Conservation (phyloP, 176 grass and related monocot species). For the Phragmites australis region DNA sequence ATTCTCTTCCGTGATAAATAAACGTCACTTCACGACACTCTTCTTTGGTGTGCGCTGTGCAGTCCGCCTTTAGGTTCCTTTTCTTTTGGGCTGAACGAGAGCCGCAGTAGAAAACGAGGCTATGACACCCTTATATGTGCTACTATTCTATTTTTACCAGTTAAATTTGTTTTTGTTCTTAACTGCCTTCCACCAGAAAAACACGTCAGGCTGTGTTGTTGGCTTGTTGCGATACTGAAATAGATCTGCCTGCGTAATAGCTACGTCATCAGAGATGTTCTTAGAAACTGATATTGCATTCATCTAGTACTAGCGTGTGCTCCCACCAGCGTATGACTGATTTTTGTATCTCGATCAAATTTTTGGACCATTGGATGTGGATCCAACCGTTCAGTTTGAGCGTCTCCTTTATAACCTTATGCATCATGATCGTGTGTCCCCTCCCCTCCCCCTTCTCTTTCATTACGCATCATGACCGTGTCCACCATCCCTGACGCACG, state of each 20-base stretch:
- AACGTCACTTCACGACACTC: neutral
- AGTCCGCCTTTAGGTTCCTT: neutral
- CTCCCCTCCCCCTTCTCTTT: no score
- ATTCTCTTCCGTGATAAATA: conserved; percentile 26
- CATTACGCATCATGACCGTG: no score
- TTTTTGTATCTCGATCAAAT: no score
- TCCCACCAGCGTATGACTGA: no score
- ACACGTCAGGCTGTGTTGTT: no score
- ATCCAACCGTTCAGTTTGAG: no score
- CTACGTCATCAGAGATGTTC: no score
- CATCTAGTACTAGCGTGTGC: no score
- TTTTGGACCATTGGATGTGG: no score
- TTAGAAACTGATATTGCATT: neutral
- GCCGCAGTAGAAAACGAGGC: neutral
- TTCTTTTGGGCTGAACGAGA: neutral
- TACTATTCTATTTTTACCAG: neutral
- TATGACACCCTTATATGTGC: neutral
- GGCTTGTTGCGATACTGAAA: neutral
- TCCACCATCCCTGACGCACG: no score
- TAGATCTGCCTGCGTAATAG: neutral
- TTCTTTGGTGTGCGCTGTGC: neutral
- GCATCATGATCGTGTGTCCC: no score
- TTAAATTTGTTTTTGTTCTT: neutral
- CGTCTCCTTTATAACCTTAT: no score
- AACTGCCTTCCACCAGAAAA: neutral